Evolutionary conservation across 2,329 filamentous ascomycete genomes (phyloP).

Genomic region (Neonectria coccinea): DNA sequence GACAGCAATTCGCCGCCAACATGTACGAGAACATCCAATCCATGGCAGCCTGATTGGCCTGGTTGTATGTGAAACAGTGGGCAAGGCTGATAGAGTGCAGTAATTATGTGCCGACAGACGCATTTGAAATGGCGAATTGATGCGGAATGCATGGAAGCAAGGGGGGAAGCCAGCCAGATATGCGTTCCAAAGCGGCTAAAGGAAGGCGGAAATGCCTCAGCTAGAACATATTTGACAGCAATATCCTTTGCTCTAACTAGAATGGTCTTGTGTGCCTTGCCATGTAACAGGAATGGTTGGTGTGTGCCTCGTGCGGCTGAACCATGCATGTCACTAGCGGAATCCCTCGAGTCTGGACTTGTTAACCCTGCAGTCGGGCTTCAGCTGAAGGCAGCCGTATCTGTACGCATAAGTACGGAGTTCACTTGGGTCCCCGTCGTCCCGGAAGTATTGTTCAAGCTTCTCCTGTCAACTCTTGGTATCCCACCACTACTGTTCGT

Average conservation of each 20-base stretch:
- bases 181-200: no score
- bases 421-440: not conserved
- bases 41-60: not conserved
- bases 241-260: not conserved
- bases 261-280: not conserved
- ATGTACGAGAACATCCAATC: not conserved
- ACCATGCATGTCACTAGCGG: not conserved
- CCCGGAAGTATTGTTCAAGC: not conserved
- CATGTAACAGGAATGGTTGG: not conserved
- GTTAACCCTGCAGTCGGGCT: not conserved
- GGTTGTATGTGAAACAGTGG: not conserved
- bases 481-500: not conserved
- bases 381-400: not conserved
- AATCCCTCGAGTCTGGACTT: not conserved
- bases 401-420: not conserved
- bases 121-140: not conserved
- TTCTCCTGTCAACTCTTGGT: not conserved
- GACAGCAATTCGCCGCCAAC: no score
- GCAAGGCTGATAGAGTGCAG: not conserved
- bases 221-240: not conserved
- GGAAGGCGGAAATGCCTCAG: no score
- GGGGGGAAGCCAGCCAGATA: not conserved
- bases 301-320: constrained; percentile 1
- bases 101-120: not conserved
- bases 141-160: not conserved